Base-by-base conservation (phyloP, 176 grass and related monocot species). In the Secale cereale region DNA sequence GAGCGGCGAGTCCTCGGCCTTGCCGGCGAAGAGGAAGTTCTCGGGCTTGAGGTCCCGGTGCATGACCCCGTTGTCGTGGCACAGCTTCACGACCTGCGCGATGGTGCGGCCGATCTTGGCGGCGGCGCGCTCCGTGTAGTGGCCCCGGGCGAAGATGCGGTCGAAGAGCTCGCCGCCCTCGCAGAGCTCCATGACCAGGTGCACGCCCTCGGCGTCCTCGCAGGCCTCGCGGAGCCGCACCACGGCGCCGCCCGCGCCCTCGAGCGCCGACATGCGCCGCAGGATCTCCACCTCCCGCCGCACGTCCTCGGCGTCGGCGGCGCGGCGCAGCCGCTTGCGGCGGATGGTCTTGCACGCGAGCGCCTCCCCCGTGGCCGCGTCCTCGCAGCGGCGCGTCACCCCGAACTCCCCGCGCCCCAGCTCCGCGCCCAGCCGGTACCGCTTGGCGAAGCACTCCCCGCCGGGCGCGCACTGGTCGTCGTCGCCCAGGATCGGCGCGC, bases 161-260 rank as follows among this genome's bases (percentile, higher is more conserved):
- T 99, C 97, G 82, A 99, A 99, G 80, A 99, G 88, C 86, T 99
- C 97, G 31, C 97, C 97, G 74, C 97, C 97, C 78, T 99, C 97
- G 85, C 97, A 99, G 65, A 99, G 92, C 91, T 99, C 97, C 94
- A 99, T 99, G 40, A 99, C 93, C 74, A 99, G 86, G 88, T 99
- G 97, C 82, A 99, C 93, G 69, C 81, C 85, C 76, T 87, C 78
- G 17, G 43, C 4, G 72, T 97, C 90, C 92, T 97, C 94, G 85
- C 76, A 88, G 6, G 94, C 92, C 72, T 92, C 92, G 27, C 86
- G 78, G 11, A 94, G 89, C 20, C 12, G 43, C 60, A 87, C 94
- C 22, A 94, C 79, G 26, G 29, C 36, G 1, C 56, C 85, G 28
- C 25, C 82, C 62, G 60, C 78, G 1, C 17, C 46, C 70, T 20